These are phyloP conservation scores for Termitomyces bulborhizus DNA, from an alignment of 768 basidiomycete genomes.

Conservation along the genomic window DNA sequence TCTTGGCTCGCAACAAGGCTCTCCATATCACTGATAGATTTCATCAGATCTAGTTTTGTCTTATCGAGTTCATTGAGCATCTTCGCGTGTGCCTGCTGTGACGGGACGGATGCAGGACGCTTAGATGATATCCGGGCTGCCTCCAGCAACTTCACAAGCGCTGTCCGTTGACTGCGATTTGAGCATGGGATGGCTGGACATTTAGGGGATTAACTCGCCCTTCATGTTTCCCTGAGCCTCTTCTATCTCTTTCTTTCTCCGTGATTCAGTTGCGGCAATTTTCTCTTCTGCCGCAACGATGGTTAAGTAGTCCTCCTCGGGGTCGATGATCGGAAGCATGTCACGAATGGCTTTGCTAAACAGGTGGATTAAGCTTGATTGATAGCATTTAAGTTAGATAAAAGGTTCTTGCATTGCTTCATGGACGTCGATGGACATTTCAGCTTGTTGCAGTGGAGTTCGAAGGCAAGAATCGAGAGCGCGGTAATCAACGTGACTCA, in stretches of 20 bases:
- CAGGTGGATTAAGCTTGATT: not conserved
- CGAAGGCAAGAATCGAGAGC: not conserved
- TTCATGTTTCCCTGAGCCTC: slow-evolving; percentile 60
- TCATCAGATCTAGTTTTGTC: slow-evolving; percentile 57
- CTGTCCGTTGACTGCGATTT: slow-evolving; percentile 26
- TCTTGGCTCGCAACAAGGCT: slow-evolving; percentile 59
- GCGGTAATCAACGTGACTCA: not conserved
- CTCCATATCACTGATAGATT: slow-evolving; percentile 72
- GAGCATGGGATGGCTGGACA: not conserved
- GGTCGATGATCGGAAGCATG: slow-evolving; percentile 69
- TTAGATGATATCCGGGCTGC: slow-evolving; percentile 66
- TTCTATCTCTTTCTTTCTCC: slow-evolving; percentile 61
- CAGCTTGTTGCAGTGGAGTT: not conserved
- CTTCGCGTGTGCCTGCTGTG: slow-evolving; percentile 53
- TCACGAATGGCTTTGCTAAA: slow-evolving; percentile 60
- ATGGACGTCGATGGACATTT: slow-evolving; percentile 35
- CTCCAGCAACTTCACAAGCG: slow-evolving; percentile 58
- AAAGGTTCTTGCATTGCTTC: slow-evolving; percentile 36
- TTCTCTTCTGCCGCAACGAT: slow-evolving; percentile 71
- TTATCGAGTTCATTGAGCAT: slow-evolving; percentile 61
- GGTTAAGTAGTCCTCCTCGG: slow-evolving; percentile 72
- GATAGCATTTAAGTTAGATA: not conserved
- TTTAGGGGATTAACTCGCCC: slow-evolving; percentile 29
- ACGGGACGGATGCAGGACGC: slow-evolving; percentile 64
- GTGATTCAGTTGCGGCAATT: slow-evolving; percentile 50